Base-by-base conservation (phyloP, 495 filamentous ascomycete species). In the Penicillium tannophilum region DNA sequence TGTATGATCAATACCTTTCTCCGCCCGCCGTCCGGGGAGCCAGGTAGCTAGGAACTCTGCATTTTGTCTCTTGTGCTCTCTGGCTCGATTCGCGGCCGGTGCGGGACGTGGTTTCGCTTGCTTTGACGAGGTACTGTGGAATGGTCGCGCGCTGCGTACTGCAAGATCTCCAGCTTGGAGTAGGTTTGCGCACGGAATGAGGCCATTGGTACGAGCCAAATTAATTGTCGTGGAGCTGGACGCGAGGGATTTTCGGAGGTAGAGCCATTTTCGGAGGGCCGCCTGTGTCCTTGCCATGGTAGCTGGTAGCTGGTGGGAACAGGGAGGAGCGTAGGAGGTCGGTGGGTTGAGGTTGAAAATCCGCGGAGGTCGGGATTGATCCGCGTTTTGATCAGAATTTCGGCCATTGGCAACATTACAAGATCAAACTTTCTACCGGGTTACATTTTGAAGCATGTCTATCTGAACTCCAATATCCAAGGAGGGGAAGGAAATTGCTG, bases 81-180 rank as follows among this genome's bases (percentile, higher is more conserved):
- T 10, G 5, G 6, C 16, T 54, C 23, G 19, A 0, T 24, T 44
- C 39, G 47, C 41, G 2, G 46, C 36, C 8, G 52, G 61, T 19
- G 56, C 41, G 0, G 48, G 52, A n/a, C n/a, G 45, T 1, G 48
- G 19, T 6, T 26, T 35, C 14, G 17, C 2, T 24, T 56, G 41
- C 14, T 24, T 8, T 17, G 20, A n/a, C 2, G 24, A 39, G 16
- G 64, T 69, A 17, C 52, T 56, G 52, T 70, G 65, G 42, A 69
- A 71, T 28, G 59, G 28, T 35, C 54, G 60, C 48, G 44, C 26
- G 33, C 4, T 41, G 49, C 3, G 33, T 23, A 41, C 53, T 56
- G 52, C 24, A 33, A 9, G 48, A 55, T 26, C 41, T 36, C 49
- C 28, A 52, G 54, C 23, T 49, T 33, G 43, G 58, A 52, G 50